phyloP scores from a whole-genome alignment of 1,284 basidiomycete species.

The Filobasidium uniguttulatum region DNA sequence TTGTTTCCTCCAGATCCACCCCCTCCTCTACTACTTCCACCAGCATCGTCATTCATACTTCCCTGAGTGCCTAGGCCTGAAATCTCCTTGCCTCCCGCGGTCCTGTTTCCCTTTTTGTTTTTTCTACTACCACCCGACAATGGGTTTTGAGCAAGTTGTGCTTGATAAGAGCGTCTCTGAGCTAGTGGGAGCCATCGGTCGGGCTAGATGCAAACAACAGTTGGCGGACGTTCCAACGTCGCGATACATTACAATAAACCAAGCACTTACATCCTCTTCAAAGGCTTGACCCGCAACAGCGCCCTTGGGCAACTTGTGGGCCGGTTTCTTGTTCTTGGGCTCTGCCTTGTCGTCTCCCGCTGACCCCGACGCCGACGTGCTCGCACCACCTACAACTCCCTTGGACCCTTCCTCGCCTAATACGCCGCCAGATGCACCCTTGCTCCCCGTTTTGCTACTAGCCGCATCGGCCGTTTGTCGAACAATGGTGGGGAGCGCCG shows the following conservation, averaged over 20 bases:
- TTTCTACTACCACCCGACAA: not conserved
- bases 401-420: not conserved
- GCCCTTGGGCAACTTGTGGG: conserved; percentile 33
- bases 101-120: conserved; percentile 3
- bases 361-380: not conserved
- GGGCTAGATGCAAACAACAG: conserved; percentile 20
- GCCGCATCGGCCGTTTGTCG: not conserved
- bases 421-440: not conserved
- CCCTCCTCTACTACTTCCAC: not conserved
- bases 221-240: not conserved
- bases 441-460: conserved; percentile 2
- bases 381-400: not conserved
- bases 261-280: conserved; percentile 30
- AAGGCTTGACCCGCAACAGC: conserved; percentile 24
- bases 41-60: not conserved
- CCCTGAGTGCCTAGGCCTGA: conserved; percentile 12
- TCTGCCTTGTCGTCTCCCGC: conserved; percentile 7
- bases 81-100: conserved; percentile 8
- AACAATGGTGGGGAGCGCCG: not conserved
- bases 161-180: conserved; percentile 25
- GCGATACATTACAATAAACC: not conserved
- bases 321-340: conserved; percentile 20
- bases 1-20: not conserved
- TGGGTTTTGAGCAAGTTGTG: not conserved
- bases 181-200: conserved; percentile 34